A percentile compares a stretch with the other conserved stretches of the same genome.
Conservation (phyloP, 495 filamentous ascomycete genomes). For the Aspergillus conjunctus region DNA sequence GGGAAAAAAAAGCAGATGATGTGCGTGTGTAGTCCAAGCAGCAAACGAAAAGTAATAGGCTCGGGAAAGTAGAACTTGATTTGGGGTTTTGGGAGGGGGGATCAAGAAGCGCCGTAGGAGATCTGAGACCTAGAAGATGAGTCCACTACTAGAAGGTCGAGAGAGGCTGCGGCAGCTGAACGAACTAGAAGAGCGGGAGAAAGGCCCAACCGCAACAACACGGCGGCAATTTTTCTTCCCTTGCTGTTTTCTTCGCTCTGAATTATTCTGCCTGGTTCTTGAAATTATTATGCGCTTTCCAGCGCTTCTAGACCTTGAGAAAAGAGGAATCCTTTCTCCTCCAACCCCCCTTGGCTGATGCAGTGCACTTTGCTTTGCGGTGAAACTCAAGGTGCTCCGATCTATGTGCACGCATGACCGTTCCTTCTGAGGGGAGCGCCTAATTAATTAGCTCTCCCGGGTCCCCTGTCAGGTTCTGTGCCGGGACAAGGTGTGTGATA, state of each 20-base stretch:
- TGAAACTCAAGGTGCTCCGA: conserved; percentile 30
- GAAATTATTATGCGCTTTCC: too few relatives aligned
- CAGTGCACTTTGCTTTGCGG: conserved; percentile 22
- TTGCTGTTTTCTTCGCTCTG: conserved; percentile 7
- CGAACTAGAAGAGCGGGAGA: conserved; percentile 13
- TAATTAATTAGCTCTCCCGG: conserved; percentile 30
- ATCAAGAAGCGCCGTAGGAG: conserved; percentile 17
- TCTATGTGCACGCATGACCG: conserved; percentile 47
- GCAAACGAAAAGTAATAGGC: conserved; percentile 19
- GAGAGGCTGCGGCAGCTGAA: conserved; percentile 8
- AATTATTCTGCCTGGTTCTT: not conserved
- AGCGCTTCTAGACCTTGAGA: not conserved
- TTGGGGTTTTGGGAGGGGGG: conserved; percentile 7
- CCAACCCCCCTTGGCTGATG: not conserved
- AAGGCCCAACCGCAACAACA: conserved; percentile 12
- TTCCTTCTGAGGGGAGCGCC: conserved; percentile 36
- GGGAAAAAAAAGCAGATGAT: conserved; percentile 19
- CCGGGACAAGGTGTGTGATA: conserved; percentile 9
- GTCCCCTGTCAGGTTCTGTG: conserved; percentile 24
- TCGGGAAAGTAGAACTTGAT: conserved; percentile 10
- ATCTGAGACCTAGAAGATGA: conserved; percentile 15
- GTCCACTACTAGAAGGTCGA: not conserved
- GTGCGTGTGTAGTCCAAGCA: conserved; percentile 24
- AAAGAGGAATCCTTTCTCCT: conserved; percentile 15
- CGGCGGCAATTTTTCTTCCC: conserved; percentile 22